Conservation (phyloP, 176 grass and related monocot genomes). For the Rhynchospora pubera region DNA sequence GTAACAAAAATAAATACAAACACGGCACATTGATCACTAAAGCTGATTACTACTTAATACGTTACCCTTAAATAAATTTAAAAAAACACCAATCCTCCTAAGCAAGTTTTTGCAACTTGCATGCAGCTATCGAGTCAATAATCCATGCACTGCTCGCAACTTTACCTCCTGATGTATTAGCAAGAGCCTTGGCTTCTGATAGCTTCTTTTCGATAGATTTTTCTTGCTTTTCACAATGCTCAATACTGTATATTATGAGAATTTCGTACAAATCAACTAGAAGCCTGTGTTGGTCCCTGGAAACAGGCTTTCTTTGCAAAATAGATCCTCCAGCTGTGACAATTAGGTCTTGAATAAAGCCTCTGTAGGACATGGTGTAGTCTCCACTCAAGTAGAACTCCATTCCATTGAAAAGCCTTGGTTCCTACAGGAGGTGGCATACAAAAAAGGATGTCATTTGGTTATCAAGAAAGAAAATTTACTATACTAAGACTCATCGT, state of each 20-base stretch:
- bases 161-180: conserved; percentile 50
- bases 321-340: conserved; percentile 48
- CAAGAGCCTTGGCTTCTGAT: conserved; percentile 43
- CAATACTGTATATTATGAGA: conserved; percentile 44
- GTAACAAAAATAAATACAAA: not conserved
- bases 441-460: not conserved
- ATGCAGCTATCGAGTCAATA: conserved; percentile 69
- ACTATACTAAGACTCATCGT: not conserved
- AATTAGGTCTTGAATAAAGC: conserved; percentile 74
- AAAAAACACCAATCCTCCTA: not conserved
- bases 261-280: conserved; percentile 38
- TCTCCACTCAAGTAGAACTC: conserved; percentile 73
- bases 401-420: conserved; percentile 44
- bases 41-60: not conserved
- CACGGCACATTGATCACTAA: not conserved
- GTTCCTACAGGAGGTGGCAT: conserved; percentile 39
- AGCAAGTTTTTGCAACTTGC: conserved; percentile 36
- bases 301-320: conserved; percentile 69
- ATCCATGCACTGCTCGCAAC: conserved; percentile 60
- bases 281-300: conserved; percentile 59
- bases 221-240: conserved; percentile 35
- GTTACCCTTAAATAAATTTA: not conserved
- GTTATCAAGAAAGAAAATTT: not conserved
- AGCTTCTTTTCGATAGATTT: not conserved
- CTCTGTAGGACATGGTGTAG: conserved; percentile 47